Evolutionary conservation across 2,329 filamentous ascomycete species (phyloP).

Genomic region (Coniochaeta pulveracea): DNA sequence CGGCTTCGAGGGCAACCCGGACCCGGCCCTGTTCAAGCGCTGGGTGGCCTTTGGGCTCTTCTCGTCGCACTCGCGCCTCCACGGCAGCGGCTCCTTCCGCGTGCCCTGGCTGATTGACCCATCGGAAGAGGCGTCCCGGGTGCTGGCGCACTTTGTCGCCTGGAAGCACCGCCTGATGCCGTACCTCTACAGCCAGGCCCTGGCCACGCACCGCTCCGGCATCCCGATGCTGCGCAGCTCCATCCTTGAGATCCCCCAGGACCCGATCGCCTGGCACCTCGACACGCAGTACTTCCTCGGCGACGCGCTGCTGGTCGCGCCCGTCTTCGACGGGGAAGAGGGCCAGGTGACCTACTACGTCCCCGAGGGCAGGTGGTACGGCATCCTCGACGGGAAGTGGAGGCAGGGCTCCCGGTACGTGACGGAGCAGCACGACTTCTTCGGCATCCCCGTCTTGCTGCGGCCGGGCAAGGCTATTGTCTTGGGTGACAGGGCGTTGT

Average conservation of each 20-base stretch:
- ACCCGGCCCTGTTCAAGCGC: slow-evolving; percentile 61
- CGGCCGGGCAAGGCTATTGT: slow-evolving; percentile 4
- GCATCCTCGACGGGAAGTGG: slow-evolving; percentile 4
- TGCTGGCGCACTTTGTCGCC: slow-evolving; percentile 32
- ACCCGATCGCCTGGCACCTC: slow-evolving; percentile 53
- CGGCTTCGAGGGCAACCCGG: slow-evolving; percentile 53
- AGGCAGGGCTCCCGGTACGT: slow-evolving; percentile 2
- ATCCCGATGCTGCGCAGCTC: slow-evolving; percentile 42
- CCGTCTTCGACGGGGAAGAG: slow-evolving; percentile 49
- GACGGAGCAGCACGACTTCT: slow-evolving; percentile 4
- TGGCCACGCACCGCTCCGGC: slow-evolving; percentile 9
- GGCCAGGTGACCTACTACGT: slow-evolving; percentile 58
- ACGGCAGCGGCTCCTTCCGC: slow-evolving; percentile 59
- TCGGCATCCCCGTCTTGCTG: slow-evolving; percentile 1
- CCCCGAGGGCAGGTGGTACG: slow-evolving; percentile 29
- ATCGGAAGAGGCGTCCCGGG: slow-evolving; percentile 37
- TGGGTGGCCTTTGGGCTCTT: slow-evolving; percentile 69
- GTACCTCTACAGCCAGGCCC: slow-evolving; percentile 34
- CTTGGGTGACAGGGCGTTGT: slow-evolving; percentile 1
- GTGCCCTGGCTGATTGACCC: slow-evolving; percentile 63
- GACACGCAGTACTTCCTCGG: slow-evolving; percentile 67
- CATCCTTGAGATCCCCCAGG: slow-evolving; percentile 59
- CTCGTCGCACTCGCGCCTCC: slow-evolving; percentile 58
- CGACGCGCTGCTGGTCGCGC: slow-evolving; percentile 48
- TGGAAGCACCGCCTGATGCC: slow-evolving; percentile 42